Conservation (phyloP, 345 rosid species). For the Populus davidiana region DNA sequence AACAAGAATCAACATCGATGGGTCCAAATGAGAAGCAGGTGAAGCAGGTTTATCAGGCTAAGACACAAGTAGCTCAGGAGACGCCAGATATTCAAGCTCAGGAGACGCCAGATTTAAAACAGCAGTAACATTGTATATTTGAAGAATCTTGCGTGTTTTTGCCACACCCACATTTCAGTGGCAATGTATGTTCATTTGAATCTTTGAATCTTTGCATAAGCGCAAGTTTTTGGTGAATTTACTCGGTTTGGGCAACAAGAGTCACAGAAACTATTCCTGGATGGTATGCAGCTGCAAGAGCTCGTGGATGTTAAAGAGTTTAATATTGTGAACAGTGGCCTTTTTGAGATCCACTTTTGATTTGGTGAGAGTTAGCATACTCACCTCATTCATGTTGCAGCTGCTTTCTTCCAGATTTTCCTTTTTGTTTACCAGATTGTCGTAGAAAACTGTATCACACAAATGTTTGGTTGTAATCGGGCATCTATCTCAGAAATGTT, state of each 20-base stretch:
- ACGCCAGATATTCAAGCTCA: conserved; percentile 13
- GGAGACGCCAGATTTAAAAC: conserved; percentile 12
- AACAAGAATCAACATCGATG: conserved; percentile 37
- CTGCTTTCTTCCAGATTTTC: not conserved
- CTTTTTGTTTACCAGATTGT: not conserved
- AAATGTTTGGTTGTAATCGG: not conserved
- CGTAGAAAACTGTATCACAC: not conserved
- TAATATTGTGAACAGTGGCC: not conserved
- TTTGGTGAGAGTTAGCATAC: not conserved
- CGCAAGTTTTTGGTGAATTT: not conserved
- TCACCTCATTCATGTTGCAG: not conserved
- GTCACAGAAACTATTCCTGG: not conserved
- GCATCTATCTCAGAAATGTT: not conserved
- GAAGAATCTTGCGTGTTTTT: not conserved
- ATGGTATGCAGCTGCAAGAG: not conserved
- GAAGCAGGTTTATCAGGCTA: conserved; percentile 59
- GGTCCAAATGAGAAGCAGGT: conserved; percentile 46
- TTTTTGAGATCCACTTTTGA: not conserved
- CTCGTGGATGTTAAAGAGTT: not conserved
- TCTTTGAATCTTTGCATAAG: not conserved
- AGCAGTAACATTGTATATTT: conserved; percentile 5
- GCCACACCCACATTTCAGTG: not conserved
- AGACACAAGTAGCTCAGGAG: conserved; percentile 36
- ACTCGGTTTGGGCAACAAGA: not conserved
- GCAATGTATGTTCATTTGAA: not conserved